Evolutionary conservation across 73 alveolate species (phyloP).

Genomic region (Breviolum minutum): DNA sequence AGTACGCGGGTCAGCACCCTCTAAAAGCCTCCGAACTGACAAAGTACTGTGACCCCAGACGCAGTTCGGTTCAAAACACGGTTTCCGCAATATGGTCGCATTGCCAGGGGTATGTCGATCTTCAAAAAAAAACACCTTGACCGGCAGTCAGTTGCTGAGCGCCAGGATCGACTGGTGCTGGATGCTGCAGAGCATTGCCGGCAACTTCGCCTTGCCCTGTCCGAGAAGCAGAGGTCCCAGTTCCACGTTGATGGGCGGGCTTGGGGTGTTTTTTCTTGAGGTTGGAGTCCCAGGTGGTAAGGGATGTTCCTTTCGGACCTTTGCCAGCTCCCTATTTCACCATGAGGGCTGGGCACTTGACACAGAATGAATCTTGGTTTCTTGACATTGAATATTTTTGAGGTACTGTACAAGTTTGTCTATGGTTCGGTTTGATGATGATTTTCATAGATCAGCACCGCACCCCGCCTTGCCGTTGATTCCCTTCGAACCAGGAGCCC

Average conservation of each 20-base stretch:
- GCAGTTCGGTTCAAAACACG: not conserved
- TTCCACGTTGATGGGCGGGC: not conserved
- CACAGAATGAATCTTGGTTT: too few species aligned
- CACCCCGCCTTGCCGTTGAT: not conserved
- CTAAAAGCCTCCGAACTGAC: too few species aligned
- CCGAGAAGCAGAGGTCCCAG: slow-evolving; percentile 9
- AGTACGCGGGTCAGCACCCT: too few species aligned
- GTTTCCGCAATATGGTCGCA: not conserved
- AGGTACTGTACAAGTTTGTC: not conserved
- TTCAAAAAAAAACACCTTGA: not conserved
- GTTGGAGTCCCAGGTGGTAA: not conserved
- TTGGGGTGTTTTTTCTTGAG: not conserved
- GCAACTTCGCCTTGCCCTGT: slow-evolving; percentile 50
- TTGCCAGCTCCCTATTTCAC: too few species aligned
- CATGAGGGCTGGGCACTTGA: too few species aligned
- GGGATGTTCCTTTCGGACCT: not conserved
- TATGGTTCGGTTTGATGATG: not conserved
- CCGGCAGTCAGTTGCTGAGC: not conserved
- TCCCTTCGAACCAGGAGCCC: not conserved
- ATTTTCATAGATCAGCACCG: not conserved
- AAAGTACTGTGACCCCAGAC: too few species aligned
- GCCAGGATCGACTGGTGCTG: slow-evolving; percentile 54
- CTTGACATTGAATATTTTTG: too few species aligned
- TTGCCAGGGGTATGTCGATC: too few species aligned
- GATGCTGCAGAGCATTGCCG: slow-evolving; percentile 88